Conservation (phyloP, 306 rosid species). For the Canavalia ensiformis region DNA sequence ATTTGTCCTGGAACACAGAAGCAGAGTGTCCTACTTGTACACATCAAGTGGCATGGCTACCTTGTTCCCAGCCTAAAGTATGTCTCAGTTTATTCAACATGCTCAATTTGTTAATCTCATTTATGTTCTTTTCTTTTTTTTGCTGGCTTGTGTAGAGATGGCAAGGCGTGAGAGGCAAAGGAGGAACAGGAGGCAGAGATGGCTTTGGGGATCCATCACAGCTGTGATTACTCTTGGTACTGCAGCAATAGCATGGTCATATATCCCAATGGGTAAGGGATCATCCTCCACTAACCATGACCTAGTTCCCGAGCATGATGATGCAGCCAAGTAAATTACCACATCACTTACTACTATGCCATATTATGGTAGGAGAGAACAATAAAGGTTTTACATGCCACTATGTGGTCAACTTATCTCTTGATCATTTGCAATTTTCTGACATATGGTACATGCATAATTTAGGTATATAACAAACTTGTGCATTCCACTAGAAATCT, state of each 20-base stretch:
- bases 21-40: background rate
- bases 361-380: slow-evolving; percentile 49
- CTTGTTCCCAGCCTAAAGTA: slow-evolving; percentile 21
- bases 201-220: slow-evolving; percentile 92
- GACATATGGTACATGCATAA: slow-evolving; percentile 52
- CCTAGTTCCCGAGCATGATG: slow-evolving; percentile 55
- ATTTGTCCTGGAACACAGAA: background rate
- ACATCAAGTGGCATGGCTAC: slow-evolving; percentile 3
- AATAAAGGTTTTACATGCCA: slow-evolving; percentile 64
- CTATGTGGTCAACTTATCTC: slow-evolving; percentile 51
- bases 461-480: slow-evolving; percentile 24
- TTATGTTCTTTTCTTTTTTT: background rate
- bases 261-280: slow-evolving; percentile 65
- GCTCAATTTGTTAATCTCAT: slow-evolving; percentile 9
- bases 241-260: slow-evolving; percentile 82
- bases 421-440: slow-evolving; percentile 52
- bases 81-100: slow-evolving; percentile 5
- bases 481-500: slow-evolving; percentile 44
- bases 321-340: slow-evolving; percentile 51
- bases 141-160: slow-evolving; percentile 62
- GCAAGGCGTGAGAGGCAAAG: slow-evolving; percentile 82
- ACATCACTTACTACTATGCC: slow-evolving; percentile 44
- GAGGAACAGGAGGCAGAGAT: slow-evolving; percentile 73
- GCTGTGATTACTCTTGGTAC: slow-evolving; percentile 71
- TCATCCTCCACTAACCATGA: slow-evolving; percentile 46